Evolutionary conservation across 192 early-diverging fungal genomes (phyloP).

Genomic region (Coemansia sp.): DNA sequence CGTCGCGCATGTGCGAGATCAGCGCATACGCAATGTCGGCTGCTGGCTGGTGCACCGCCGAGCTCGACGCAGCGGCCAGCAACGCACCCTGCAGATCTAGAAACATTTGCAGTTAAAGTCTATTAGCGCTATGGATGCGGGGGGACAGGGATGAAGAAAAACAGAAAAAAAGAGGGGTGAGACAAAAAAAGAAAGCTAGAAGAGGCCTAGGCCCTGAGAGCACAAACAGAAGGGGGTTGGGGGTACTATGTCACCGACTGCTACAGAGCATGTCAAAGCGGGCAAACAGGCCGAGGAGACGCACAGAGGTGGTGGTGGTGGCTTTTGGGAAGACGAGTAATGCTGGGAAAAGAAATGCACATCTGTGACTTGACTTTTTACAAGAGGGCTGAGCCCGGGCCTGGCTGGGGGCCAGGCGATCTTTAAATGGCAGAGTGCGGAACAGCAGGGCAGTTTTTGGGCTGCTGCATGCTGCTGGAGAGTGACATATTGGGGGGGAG

Average conservation of each 20-base stretch:
- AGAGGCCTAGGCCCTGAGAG: slow-evolving; percentile 1
- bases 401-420: background rate
- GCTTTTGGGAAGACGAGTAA: no score
- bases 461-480: background rate
- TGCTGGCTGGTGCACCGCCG: slow-evolving; percentile 33
- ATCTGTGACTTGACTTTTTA: slow-evolving; percentile 4
- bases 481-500: slow-evolving; percentile 2
- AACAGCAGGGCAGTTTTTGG: no score
- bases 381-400: background rate
- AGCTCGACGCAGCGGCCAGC: slow-evolving; percentile 29
- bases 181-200: background rate
- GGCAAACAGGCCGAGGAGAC: slow-evolving; percentile 6
- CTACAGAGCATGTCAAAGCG: slow-evolving; percentile 8
- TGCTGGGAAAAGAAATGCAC: slow-evolving; percentile 2
- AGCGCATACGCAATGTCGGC: slow-evolving; percentile 42
- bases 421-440: slow-evolving; percentile 1
- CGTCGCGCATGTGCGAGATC: slow-evolving; percentile 34
- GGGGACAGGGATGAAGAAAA: slow-evolving; percentile 6
- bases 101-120: slow-evolving; percentile 25
- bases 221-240: slow-evolving; percentile 1
- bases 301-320: background rate
- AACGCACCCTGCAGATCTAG: slow-evolving; percentile 51
- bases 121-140: background rate
- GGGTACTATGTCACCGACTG: slow-evolving; percentile 6
- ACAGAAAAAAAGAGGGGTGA: background rate